Conservation (phyloP, 495 filamentous ascomycete genomes). For the Symbiotaphrina buchneri region DNA sequence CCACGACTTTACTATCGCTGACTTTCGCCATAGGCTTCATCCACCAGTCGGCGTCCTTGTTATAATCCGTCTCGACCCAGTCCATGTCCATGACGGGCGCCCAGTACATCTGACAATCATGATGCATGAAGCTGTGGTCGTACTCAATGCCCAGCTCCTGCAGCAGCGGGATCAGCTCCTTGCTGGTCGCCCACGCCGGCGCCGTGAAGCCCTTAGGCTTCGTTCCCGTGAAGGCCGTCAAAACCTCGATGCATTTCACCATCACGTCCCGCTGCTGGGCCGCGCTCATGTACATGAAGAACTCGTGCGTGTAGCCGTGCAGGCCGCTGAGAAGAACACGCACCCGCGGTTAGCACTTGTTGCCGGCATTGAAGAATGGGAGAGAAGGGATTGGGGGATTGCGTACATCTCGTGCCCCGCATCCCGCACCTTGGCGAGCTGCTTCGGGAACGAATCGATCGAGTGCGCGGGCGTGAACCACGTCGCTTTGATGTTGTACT, state of each 20-base stretch:
- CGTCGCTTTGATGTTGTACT: conserved; percentile 17
- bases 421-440: conserved; percentile 15
- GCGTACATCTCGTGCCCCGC: conserved; percentile 16
- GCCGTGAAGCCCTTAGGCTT: conserved; percentile 16
- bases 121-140: conserved; percentile 25
- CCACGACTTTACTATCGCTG: conserved; percentile 23
- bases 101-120: conserved; percentile 34
- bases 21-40: conserved; percentile 28
- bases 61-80: conserved; percentile 28
- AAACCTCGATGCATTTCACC: conserved; percentile 11
- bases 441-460: conserved; percentile 15
- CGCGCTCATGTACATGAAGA: conserved; percentile 8
- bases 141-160: conserved; percentile 16
- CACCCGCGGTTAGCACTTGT: no score
- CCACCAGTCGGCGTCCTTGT: conserved; percentile 25
- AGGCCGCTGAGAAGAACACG: conserved; percentile 9
- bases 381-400: no score
- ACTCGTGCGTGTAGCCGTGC: conserved; percentile 22
- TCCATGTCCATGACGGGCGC: conserved; percentile 19
- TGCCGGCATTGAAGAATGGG: no score
- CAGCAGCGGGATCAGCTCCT: conserved; percentile 24
- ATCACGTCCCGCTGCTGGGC: conserved; percentile 17
- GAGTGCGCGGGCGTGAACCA: conserved; percentile 20
- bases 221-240: conserved; percentile 13
- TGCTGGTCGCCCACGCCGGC: conserved; percentile 26